phyloP scores from a whole-genome alignment of 768 basidiomycete species.

The Boletellus sp. region DNA sequence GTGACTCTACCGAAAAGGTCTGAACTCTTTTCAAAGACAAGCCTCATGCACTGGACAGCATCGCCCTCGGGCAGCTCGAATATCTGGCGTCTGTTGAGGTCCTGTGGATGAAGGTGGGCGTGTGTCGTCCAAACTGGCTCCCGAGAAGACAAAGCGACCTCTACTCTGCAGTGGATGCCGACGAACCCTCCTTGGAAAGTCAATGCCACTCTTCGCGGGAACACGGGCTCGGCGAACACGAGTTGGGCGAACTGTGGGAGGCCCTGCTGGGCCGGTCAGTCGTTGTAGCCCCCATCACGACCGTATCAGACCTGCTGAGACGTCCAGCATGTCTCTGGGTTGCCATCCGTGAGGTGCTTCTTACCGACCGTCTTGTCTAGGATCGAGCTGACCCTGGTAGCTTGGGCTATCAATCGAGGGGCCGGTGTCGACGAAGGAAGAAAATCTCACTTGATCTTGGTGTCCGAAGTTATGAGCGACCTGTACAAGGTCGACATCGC shows the following conservation, averaged over 20 bases:
- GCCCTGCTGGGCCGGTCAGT: slow-evolving; percentile 45
- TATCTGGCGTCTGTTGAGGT: slow-evolving; percentile 68
- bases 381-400: slow-evolving; percentile 70
- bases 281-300: background rate
- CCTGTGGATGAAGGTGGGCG: slow-evolving; percentile 68
- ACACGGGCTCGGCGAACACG: slow-evolving; percentile 47
- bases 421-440: slow-evolving; percentile 26
- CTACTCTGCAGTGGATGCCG: slow-evolving; percentile 58
- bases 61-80: slow-evolving; percentile 48
- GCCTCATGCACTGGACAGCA: slow-evolving; percentile 46
- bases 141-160: slow-evolving; percentile 31
- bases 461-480: slow-evolving; percentile 23
- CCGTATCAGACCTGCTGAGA: slow-evolving; percentile 60
- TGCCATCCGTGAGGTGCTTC: slow-evolving; percentile 65
- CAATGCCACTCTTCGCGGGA: slow-evolving; percentile 52
- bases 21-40: slow-evolving; percentile 77
- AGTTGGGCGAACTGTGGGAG: slow-evolving; percentile 74
- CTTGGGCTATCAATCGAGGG: slow-evolving; percentile 5
- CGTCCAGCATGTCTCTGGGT: slow-evolving; percentile 81
- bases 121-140: slow-evolving; percentile 47
- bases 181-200: slow-evolving; percentile 90
- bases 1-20: slow-evolving; percentile 83
- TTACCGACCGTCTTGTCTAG: slow-evolving; percentile 72
- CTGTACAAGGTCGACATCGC: slow-evolving; percentile 21
- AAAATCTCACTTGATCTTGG: slow-evolving; percentile 38